Evolutionary conservation across 2,329 filamentous ascomycete genomes (phyloP).

Genomic region (Periconia macrospinosa): DNA sequence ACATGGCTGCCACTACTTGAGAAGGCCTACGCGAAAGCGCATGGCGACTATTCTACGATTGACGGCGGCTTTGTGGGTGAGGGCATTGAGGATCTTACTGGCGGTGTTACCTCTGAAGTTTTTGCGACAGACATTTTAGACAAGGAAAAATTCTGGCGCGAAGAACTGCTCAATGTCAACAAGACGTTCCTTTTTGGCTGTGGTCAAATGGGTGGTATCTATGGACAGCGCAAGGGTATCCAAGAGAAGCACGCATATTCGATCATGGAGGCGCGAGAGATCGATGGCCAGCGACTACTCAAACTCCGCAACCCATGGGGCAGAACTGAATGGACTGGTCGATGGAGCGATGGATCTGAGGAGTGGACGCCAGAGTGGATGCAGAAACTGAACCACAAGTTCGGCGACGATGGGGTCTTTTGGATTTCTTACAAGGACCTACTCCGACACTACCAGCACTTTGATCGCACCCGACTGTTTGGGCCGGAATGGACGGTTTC

Average conservation of each 20-base stretch:
- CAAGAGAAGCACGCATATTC: slow-evolving; percentile 58
- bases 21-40: slow-evolving; percentile 83
- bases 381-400: slow-evolving; percentile 69
- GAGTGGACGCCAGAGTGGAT: slow-evolving; percentile 85
- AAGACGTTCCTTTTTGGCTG: slow-evolving; percentile 78
- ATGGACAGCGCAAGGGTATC: slow-evolving; percentile 56
- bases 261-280: slow-evolving; percentile 62
- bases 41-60: slow-evolving; percentile 77
- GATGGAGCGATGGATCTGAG: slow-evolving; percentile 81
- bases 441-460: slow-evolving; percentile 60
- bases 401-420: slow-evolving; percentile 73
- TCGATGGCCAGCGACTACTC: slow-evolving; percentile 58
- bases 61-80: slow-evolving; percentile 72
- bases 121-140: slow-evolving; percentile 73
- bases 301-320: slow-evolving; percentile 75
- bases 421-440: slow-evolving; percentile 65
- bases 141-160: slow-evolving; percentile 79
- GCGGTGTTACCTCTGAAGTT: slow-evolving; percentile 71
- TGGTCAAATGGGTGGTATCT: slow-evolving; percentile 65
- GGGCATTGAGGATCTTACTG: slow-evolving; percentile 62
- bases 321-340: slow-evolving; percentile 75
- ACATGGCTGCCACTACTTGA: slow-evolving; percentile 81
- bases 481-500: slow-evolving; percentile 62
- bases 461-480: slow-evolving; percentile 64
- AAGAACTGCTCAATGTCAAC: slow-evolving; percentile 79